Evolutionary conservation across 2,329 filamentous ascomycete genomes (phyloP).

Genomic region (Myriosclerotinia duriaeana): DNA sequence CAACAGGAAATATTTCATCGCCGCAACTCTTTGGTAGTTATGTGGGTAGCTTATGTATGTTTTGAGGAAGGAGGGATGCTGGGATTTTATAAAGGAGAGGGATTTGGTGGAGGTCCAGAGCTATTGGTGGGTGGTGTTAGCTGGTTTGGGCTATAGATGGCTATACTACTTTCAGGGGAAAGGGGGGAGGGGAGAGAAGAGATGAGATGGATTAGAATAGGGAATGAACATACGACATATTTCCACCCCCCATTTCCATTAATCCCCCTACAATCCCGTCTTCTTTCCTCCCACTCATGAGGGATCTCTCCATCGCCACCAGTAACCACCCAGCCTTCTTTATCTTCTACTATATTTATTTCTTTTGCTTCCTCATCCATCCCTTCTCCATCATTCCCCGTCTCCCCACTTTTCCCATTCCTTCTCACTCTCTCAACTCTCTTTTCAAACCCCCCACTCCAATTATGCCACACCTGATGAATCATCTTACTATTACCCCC

Average conservation of each 20-base stretch:
- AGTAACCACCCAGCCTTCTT: not conserved
- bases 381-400: not conserved
- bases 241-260: not conserved
- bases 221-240: not conserved
- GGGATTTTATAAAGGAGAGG: not conserved
- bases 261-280: not conserved
- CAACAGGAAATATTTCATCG: not conserved
- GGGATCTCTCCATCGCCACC: constrained; percentile 1
- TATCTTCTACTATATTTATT: not conserved
- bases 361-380: not conserved
- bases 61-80: not conserved
- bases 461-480: constrained; percentile 16
- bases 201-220: not conserved
- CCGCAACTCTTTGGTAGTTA: not conserved
- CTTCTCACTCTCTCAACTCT: not conserved
- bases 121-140: not conserved
- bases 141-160: not conserved
- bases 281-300: constrained; percentile 2
- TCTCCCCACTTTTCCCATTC: no score
- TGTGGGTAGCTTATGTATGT: not conserved
- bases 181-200: not conserved
- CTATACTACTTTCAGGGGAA: not conserved
- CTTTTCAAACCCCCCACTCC: not conserved
- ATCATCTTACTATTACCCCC: not conserved
- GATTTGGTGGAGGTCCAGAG: constrained; percentile 4